Evolutionary conservation across 495 filamentous ascomycete species (phyloP), one percentile per base, ranked within the genome.

Genomic region (Penicillium mononematosum): DNA sequence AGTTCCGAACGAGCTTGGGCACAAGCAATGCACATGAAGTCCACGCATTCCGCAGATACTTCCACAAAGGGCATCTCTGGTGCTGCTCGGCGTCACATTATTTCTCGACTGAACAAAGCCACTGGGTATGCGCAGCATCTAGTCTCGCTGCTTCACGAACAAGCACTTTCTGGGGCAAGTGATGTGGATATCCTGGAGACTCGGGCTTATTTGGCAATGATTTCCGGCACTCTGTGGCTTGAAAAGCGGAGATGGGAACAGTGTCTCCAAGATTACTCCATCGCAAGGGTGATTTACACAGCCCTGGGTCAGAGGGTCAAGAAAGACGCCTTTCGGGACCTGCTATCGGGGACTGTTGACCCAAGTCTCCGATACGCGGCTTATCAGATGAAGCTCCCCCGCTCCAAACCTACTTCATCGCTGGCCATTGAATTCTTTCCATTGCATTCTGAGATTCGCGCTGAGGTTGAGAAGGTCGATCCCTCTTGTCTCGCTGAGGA

Each of bases 1-100:
- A 87, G 86, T 32, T 83, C 92, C 55, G 95, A 99, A 75, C 83
- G 95, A 60, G 90, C 95, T 50, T 98, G 95, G 92, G 95, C 95
- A 2, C 86, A 96, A 67, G 95, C 92, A 50, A 94, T 96, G 91
- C 81, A 88, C 61, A 90, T 97, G 82, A 96, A 96, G 71, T 83
- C 91, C 6, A 72, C 83, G 22, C 89, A 96, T 69, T 83, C 90
- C 41, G 84, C 89, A 62, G 91, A 93, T 60, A 75, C 78, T 42
- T 75, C 80, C 9, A 80, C 82, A 34, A 86, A 90, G 70, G 85
- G 85, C 32, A 86, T 95, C 52, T 80, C 88, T n/a, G 86, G 90
- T 45, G 83, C 86, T 19, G 86, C 89, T 19, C 83, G 89, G 59
- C 87, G 87, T 34, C 94, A 97, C 65, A 92, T 97, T 20, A 85